Percentiles rank a stretch among this genome's conserved stretches.
Conservation (phyloP, 805 yeast species). For the Debaryomyces castellii region DNA sequence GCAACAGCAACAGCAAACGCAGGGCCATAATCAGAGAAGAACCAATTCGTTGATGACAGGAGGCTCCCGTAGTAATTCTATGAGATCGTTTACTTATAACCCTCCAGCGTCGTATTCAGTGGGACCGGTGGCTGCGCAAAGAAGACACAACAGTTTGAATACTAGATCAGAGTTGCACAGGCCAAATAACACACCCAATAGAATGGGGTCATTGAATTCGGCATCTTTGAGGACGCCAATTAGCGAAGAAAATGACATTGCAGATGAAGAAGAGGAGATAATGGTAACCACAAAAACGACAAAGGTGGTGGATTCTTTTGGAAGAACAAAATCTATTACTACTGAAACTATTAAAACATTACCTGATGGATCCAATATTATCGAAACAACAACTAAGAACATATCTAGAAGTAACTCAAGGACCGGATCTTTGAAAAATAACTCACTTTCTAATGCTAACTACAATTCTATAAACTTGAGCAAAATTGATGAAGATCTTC, state of each 20-base stretch:
- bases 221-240: neutral
- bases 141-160: neutral
- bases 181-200: constrained; percentile 2
- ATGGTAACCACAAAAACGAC: constrained; percentile 43
- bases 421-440: constrained; percentile 26
- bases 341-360: constrained; percentile 12
- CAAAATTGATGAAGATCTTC: constrained; percentile 44
- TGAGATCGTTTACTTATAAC: constrained; percentile 35
- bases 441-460: constrained; percentile 11
- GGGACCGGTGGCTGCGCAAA: constrained; percentile 20
- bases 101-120: constrained; percentile 40
- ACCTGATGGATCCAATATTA: constrained; percentile 43
- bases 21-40: constrained; percentile 9
- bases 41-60: constrained; percentile 20
- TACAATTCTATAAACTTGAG: constrained; percentile 22
- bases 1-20: constrained; percentile 5
- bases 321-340: constrained; percentile 28
- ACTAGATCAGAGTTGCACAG: constrained; percentile 1
- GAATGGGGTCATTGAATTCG: constrained; percentile 10
- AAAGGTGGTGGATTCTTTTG: constrained; percentile 37
- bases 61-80: constrained; percentile 27
- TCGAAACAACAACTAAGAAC: constrained; percentile 43
- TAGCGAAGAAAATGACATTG: constrained; percentile 12
- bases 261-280: constrained; percentile 21
- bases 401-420: constrained; percentile 35